phyloP scores from a whole-genome alignment of 2,329 filamentous ascomycete species.

The Fusarium lyarnte region DNA sequence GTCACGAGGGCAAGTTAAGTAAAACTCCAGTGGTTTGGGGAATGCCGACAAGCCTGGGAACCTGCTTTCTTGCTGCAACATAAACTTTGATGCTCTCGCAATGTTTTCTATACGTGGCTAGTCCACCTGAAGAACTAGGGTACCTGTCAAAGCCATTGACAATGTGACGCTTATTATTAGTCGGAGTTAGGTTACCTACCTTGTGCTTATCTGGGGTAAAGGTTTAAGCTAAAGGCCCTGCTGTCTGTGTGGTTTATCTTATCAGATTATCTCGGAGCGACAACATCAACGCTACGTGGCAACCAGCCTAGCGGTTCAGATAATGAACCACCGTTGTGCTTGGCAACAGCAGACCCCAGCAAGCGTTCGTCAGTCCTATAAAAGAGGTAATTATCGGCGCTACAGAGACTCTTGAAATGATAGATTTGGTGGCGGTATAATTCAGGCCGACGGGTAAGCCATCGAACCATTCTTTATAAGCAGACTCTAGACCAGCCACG shows the following conservation, averaged over 20 bases:
- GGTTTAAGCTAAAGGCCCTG: accelerated
- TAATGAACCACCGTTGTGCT: too few species aligned
- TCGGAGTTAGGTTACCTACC: background rate
- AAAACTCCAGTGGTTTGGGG: background rate
- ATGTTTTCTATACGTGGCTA: background rate
- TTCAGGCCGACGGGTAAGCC: background rate
- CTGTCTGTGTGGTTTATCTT: background rate
- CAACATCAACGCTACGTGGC: background rate
- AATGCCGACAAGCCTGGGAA: background rate
- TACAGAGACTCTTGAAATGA: accelerated
- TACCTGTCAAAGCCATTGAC: background rate
- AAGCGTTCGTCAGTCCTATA: background rate
- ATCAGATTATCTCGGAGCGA: background rate
- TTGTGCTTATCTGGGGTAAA: background rate
- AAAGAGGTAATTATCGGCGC: background rate
- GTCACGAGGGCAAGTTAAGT: background rate
- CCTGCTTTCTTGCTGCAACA: too few species aligned
- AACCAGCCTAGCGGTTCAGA: background rate
- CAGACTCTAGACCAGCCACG: background rate
- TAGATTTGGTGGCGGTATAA: background rate
- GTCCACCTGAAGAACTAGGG: background rate
- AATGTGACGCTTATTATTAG: too few species aligned
- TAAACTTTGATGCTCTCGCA: background rate
- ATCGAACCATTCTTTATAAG: background rate
- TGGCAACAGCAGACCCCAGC: too few species aligned